Evolutionary conservation across 345 rosid species (phyloP), one percentile per base, ranked within the genome.

Genomic region (Euphorbia pulcherrima): DNA sequence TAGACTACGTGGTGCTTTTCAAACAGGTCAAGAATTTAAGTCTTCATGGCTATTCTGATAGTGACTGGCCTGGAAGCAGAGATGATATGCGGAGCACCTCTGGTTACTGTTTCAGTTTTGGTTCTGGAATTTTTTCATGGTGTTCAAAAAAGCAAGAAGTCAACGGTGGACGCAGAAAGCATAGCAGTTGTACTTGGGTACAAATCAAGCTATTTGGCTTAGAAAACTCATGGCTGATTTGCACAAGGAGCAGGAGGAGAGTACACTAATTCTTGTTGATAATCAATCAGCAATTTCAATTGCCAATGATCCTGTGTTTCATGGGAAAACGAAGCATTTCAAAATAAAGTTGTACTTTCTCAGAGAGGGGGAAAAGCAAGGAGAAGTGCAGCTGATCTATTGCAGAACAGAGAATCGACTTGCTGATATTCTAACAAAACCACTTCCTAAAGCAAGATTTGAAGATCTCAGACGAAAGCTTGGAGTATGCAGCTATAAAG

Each of bases 401-500:
- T 53, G 28, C 27, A 53, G 23, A 7, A 53, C 26, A 20, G 57
- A 53, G 21, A 20, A 53, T n/a, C 26, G 23, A 9, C 26, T 53
- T n/a, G 57, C 28, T 53, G 26, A 53, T 53, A 3, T 53, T 23
- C 26, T 53, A 8, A 53, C 57, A 53, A 53, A 53, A 53, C 27
- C 57, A 53, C 57, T 53, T 20, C 57, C 57, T n/a, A 20, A 53
- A 20, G 57, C 57, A 53, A 53, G 26, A n/a, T 53, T 53, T 53
- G 57, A 53, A 53, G 20, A n/a, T 53, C 57, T 53, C 11, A 53
- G 57, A 53, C 2, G 23, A 11, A 53, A 53, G 21, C 57, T 53
- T 20, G 57, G 26, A 8, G 23, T 53, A 23, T 20, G 21, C 24
- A 21, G 57, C 12, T 7, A n/a, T n/a, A 17, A 8, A n/a, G 2